A percentile compares a stretch with the other conserved stretches of the same genome.
Conservation (phyloP, 192 early-diverging fungal species). For the Mortierella alpina region DNA sequence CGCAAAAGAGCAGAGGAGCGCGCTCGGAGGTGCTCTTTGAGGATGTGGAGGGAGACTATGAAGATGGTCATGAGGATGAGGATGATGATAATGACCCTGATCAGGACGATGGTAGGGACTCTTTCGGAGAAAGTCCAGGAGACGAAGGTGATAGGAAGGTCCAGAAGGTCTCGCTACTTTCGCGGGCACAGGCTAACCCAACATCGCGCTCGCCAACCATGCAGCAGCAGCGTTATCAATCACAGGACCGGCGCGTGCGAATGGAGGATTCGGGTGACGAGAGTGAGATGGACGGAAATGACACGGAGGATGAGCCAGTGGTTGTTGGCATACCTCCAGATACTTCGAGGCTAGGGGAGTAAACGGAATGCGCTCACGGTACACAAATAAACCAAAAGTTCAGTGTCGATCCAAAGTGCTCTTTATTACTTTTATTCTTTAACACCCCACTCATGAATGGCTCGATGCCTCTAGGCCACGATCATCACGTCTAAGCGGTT, state of each 20-base stretch:
- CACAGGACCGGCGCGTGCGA: conserved; percentile 12
- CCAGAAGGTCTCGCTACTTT: conserved; percentile 27
- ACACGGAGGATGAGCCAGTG: conserved; percentile 24
- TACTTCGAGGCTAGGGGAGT: conserved; percentile 1
- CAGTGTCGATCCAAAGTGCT: not conserved
- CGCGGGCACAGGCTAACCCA: conserved; percentile 24
- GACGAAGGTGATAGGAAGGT: conserved; percentile 12
- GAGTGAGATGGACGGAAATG: conserved; percentile 8
- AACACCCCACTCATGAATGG: not conserved
- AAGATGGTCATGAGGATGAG: not conserved
- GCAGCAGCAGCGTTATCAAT: not conserved
- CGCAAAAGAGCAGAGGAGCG: not conserved
- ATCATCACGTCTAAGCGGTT: conserved; percentile 68
- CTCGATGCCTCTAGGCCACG: conserved; percentile 53
- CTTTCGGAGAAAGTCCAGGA: conserved; percentile 7
- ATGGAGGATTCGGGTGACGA: conserved; percentile 2
- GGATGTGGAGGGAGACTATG: conserved; percentile 15
- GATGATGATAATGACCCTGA: not conserved
- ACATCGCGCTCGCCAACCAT: conserved; percentile 1
- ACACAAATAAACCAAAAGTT: not conserved
- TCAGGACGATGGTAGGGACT: not conserved
- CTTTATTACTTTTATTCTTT: not conserved
- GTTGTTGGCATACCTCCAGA: conserved; percentile 27
- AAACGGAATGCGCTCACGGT: not conserved
- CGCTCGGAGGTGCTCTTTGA: conserved; percentile 46